phyloP scores from a whole-genome alignment of 2,329 filamentous ascomycete species.

The Diaporthe batatas region DNA sequence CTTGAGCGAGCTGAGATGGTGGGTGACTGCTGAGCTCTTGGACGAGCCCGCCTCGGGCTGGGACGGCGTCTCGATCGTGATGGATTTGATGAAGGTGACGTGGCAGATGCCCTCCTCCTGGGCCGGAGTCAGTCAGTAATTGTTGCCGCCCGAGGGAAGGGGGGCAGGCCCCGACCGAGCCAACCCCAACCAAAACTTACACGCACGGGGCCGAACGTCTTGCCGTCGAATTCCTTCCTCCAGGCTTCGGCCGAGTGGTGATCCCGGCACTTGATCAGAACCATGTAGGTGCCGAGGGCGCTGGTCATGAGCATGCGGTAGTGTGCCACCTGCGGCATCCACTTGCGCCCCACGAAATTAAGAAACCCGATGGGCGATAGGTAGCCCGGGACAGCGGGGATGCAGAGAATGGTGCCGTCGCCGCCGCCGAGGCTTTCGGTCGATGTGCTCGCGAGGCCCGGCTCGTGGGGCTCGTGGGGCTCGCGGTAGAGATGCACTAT shows the following conservation, averaged over 20 bases:
- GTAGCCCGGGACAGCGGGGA: constrained; percentile 94
- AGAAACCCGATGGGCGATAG: constrained; percentile 92
- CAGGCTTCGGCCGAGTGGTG: constrained; percentile 81
- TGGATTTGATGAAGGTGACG: constrained; percentile 93
- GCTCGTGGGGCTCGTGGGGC: constrained; percentile 80
- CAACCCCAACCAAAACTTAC: constrained; percentile 58
- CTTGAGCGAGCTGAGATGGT: constrained; percentile 63
- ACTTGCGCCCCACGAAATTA: constrained; percentile 90
- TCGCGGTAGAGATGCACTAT: constrained; percentile 95
- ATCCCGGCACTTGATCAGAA: constrained; percentile 92
- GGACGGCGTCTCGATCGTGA: constrained; percentile 82
- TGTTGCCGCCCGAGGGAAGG: too few relatives aligned
- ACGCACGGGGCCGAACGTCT: constrained; percentile 92
- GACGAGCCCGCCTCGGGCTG: constrained; percentile 53
- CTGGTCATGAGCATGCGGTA: constrained; percentile 95
- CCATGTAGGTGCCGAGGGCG: constrained; percentile 91
- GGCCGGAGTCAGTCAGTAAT: constrained; percentile 44
- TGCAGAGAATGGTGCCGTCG: constrained; percentile 82
- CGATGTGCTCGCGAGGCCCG: constrained; percentile 45
- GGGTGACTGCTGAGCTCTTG: constrained; percentile 48
- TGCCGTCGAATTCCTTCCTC: constrained; percentile 91
- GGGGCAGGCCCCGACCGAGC: constrained; percentile 41
- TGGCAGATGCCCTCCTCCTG: constrained; percentile 89
- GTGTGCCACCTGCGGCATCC: constrained; percentile 88
- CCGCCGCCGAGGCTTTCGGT: constrained; percentile 49